These are phyloP conservation scores for Priceomyces haplophilus DNA, from an alignment of 805 yeast species.

Conservation along the genomic window DNA sequence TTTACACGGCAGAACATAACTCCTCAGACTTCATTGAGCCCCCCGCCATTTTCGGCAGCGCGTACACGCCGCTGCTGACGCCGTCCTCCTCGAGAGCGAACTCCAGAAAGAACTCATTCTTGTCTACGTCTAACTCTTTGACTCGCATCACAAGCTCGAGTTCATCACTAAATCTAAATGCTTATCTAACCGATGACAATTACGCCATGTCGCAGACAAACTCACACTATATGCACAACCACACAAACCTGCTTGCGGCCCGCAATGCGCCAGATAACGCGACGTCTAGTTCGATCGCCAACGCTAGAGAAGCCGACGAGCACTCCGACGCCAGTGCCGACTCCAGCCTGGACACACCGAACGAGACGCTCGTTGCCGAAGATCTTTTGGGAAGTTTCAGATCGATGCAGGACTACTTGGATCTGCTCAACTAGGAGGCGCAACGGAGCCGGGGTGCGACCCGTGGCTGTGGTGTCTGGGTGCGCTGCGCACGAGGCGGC, in stretches of 20 bases:
- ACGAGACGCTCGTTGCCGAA: constrained; percentile 12
- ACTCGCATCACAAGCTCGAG: constrained; percentile 37
- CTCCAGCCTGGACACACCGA: neutral
- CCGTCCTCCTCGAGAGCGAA: constrained; percentile 3
- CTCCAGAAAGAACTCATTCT: constrained; percentile 28
- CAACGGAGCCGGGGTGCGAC: no score
- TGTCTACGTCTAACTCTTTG: constrained; percentile 24
- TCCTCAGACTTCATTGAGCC: constrained; percentile 33
- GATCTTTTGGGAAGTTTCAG: constrained; percentile 9
- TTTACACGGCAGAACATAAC: constrained; percentile 19
- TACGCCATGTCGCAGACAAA: neutral
- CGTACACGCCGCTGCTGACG: constrained; percentile 5
- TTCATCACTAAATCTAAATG: constrained; percentile 40
- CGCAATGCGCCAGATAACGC: no score
- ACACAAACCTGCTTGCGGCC: no score
- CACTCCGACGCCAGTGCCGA: neutral
- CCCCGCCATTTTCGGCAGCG: constrained; percentile 31
- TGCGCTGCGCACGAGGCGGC: no score
- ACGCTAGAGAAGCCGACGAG: neutral
- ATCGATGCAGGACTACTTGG: constrained; percentile 15
- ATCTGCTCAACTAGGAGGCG: constrained; percentile 6
- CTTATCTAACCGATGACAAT: constrained; percentile 38
- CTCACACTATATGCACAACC: neutral
- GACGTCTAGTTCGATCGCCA: no score
- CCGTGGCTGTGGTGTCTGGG: no score